Percentiles rank a stretch among this genome's conserved stretches.
phyloP scores from a whole-genome alignment of 257 asterid species.

The Primulina huaijiensis region DNA sequence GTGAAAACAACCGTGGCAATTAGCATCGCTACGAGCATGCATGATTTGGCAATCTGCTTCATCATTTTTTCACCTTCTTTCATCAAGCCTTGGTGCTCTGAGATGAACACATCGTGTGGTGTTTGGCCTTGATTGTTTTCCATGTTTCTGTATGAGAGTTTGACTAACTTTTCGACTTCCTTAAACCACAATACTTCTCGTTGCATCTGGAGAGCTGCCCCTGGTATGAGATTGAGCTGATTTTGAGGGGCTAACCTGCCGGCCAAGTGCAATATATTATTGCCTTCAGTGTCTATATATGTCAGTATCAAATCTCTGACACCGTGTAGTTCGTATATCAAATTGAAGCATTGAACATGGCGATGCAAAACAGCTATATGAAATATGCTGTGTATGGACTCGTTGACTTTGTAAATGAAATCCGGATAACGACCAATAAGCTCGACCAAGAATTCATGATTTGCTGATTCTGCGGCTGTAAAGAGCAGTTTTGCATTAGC shows the following conservation, averaged over 20 bases:
- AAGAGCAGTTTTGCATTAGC: slow-evolving; percentile 15
- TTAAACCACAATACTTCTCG: slow-evolving; percentile 39
- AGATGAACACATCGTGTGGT: slow-evolving; percentile 23
- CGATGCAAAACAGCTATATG: slow-evolving; percentile 38
- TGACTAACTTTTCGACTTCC: slow-evolving; percentile 38
- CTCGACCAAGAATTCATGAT: slow-evolving; percentile 33
- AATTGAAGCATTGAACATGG: slow-evolving; percentile 29
- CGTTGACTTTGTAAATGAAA: slow-evolving; percentile 29
- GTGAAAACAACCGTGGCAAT: slow-evolving; percentile 41
- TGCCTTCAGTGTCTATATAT: slow-evolving; percentile 20
- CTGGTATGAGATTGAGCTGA: slow-evolving; percentile 31
- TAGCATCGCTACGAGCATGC: slow-evolving; percentile 37
- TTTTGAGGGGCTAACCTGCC: slow-evolving; percentile 27
- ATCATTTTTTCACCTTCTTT: slow-evolving; percentile 38
- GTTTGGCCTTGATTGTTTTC: slow-evolving; percentile 22
- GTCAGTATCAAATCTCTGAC: slow-evolving; percentile 26
- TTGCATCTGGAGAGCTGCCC: slow-evolving; percentile 43
- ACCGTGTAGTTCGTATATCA: slow-evolving; percentile 29
- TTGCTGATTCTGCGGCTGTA: slow-evolving; percentile 29
- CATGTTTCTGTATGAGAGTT: slow-evolving; percentile 12
- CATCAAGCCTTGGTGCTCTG: slow-evolving; percentile 25
- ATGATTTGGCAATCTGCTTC: slow-evolving; percentile 33
- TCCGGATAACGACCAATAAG: slow-evolving; percentile 27
- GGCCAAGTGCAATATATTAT: slow-evolving; percentile 39
- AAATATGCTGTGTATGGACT: slow-evolving; percentile 27